Conservation (phyloP, 495 filamentous ascomycete genomes). For the Aspergillus olivimuriae region DNA sequence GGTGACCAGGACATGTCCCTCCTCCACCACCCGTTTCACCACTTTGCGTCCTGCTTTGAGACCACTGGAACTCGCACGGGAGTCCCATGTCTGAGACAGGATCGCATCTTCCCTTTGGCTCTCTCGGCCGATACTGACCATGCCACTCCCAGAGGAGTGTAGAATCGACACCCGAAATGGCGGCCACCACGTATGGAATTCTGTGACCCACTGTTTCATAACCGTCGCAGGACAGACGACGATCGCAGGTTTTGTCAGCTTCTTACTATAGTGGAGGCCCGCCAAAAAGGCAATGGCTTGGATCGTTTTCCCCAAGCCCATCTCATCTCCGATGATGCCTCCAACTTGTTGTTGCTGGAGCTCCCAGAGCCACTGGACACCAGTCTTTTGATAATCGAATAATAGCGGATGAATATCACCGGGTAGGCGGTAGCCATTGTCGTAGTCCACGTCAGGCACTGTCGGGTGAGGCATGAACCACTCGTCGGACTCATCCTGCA, state of each 20-base stretch:
- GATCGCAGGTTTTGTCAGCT: conserved; percentile 74
- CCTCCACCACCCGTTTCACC: conserved; percentile 71
- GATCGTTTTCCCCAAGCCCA: conserved; percentile 96
- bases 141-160: conserved; percentile 91
- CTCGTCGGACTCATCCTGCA: conserved; percentile 63
- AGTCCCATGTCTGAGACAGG: conserved; percentile 30
- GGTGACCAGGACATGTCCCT: conserved; percentile 89
- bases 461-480: conserved; percentile 84
- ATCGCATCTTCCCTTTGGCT: conserved; percentile 64
- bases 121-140: conserved; percentile 75
- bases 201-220: conserved; percentile 94
- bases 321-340: conserved; percentile 94
- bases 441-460: conserved; percentile 62
- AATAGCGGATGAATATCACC: conserved; percentile 86
- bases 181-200: conserved; percentile 98
- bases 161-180: conserved; percentile 89
- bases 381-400: conserved; percentile 93
- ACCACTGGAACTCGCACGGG: conserved; percentile 37
- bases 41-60: conserved; percentile 67
- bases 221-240: conserved; percentile 91
- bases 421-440: conserved; percentile 71
- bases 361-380: conserved; percentile 96
- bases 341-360: conserved; percentile 82
- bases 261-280: conserved; percentile 81
- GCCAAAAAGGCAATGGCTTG: conserved; percentile 90